Conservation (phyloP, 179 eudicot species). For the Actinidia polygama region DNA sequence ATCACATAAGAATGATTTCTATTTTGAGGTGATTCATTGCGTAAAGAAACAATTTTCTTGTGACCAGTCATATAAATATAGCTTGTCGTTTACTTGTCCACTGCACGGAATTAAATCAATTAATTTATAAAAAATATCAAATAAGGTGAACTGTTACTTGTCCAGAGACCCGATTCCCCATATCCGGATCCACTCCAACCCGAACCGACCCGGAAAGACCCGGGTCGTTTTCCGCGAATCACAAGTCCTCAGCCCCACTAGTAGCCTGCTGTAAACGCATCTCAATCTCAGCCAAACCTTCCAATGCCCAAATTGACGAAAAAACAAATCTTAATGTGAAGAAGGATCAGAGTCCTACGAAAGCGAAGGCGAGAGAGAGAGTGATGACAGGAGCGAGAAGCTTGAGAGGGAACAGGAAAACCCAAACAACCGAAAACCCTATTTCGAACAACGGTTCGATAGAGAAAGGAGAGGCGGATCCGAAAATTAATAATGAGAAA, state of each 20-base stretch:
- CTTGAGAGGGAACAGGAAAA: slow-evolving; percentile 17
- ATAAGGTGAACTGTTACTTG: too few relatives aligned
- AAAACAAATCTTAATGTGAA: slow-evolving; percentile 10
- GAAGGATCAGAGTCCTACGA: slow-evolving; percentile 21
- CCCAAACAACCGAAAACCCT: not conserved
- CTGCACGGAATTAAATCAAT: too few relatives aligned
- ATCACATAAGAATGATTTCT: too few relatives aligned
- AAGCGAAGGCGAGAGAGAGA: slow-evolving; percentile 21
- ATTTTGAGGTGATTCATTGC: too few relatives aligned
- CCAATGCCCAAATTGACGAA: slow-evolving; percentile 18
- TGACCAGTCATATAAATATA: too few relatives aligned
- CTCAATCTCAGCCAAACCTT: slow-evolving; percentile 42
- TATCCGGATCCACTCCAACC: slow-evolving; percentile 9
- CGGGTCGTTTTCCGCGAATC: slow-evolving; percentile 20
- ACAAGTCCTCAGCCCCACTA: slow-evolving; percentile 35
- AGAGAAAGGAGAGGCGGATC: slow-evolving; percentile 18
- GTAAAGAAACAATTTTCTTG: too few relatives aligned
- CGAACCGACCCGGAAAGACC: too few relatives aligned
- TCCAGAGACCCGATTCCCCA: slow-evolving; percentile 13
- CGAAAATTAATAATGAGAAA: slow-evolving; percentile 7
- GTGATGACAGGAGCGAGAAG: slow-evolving; percentile 32
- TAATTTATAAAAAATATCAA: too few relatives aligned
- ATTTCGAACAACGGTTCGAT: not conserved
- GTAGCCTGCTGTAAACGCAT: slow-evolving; percentile 56
- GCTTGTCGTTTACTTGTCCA: too few relatives aligned